Percentiles rank a stretch among this genome's conserved stretches.
phyloP scores from a whole-genome alignment of 495 filamentous ascomycete genomes.

The Daldinia concentrica region DNA sequence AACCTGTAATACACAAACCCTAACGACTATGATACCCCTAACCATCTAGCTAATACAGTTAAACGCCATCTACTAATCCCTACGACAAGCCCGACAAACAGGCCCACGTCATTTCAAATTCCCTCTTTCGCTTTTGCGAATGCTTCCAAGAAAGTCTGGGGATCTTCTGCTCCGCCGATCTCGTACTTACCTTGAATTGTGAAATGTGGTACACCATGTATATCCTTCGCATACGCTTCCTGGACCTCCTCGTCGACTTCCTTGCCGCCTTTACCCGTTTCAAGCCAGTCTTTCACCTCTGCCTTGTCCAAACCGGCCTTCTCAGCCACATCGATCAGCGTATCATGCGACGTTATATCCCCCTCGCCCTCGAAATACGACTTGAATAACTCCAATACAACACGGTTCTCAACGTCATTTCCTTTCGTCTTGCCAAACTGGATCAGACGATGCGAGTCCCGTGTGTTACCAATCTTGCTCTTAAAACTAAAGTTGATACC shows the following conservation, averaged over 20 bases:
- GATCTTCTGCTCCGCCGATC: conserved; percentile 70
- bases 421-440: conserved; percentile 70
- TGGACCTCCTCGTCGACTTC: conserved; percentile 76
- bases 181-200: conserved; percentile 69
- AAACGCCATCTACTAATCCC: conserved; percentile 20
- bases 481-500: conserved; percentile 77
- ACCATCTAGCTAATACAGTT: conserved; percentile 9
- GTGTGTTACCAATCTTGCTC: conserved; percentile 75
- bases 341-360: conserved; percentile 73
- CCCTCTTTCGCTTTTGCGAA: conserved; percentile 60
- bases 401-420: conserved; percentile 65
- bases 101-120: conserved; percentile 4
- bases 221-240: conserved; percentile 56
- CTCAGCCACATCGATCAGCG: conserved; percentile 68
- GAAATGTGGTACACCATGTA: conserved; percentile 78
- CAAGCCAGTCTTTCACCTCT: conserved; percentile 70
- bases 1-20: conserved; percentile 44
- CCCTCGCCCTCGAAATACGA: conserved; percentile 79
- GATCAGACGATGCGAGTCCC: conserved; percentile 77
- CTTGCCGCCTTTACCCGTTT: conserved; percentile 66
- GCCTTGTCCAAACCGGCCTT: conserved; percentile 68
- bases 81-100: not conserved
- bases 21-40: conserved; percentile 37
- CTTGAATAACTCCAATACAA: conserved; percentile 74
- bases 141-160: conserved; percentile 60